Evolutionary conservation across 768 basidiomycete species (phyloP).

Genomic region (Boletus vermiculosoides): DNA sequence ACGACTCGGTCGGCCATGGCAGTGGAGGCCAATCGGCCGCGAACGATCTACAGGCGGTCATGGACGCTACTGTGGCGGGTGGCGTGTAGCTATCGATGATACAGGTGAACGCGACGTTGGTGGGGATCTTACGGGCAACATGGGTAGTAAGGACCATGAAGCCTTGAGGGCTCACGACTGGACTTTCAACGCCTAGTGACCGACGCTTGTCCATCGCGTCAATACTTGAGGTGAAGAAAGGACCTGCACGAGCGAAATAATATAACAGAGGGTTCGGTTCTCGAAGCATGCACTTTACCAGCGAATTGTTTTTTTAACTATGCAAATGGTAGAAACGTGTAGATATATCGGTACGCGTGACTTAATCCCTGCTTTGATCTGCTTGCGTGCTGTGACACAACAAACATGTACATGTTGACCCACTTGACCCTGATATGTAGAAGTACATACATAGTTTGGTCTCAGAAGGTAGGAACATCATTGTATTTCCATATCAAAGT

Average conservation of each 20-base stretch:
- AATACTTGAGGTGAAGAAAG: neutral
- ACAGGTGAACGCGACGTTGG: no score
- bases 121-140: no score
- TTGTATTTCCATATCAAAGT: no score
- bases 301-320: neutral
- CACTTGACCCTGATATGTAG: neutral
- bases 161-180: no score
- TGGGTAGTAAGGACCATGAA: no score
- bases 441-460: no score
- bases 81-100: conserved; percentile 3
- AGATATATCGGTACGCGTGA: neutral
- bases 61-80: conserved; percentile 6
- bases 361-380: neutral
- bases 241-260: neutral
- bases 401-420: neutral
- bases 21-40: neutral
- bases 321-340: neutral
- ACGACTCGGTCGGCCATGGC: neutral
- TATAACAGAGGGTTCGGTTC: neutral
- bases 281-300: no score
- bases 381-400: neutral
- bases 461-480: no score
- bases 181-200: neutral
- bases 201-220: neutral
- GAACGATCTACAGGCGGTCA: conserved; percentile 16